phyloP scores from a whole-genome alignment of 257 asterid genomes.

The Capsicum rhomboideum region DNA sequence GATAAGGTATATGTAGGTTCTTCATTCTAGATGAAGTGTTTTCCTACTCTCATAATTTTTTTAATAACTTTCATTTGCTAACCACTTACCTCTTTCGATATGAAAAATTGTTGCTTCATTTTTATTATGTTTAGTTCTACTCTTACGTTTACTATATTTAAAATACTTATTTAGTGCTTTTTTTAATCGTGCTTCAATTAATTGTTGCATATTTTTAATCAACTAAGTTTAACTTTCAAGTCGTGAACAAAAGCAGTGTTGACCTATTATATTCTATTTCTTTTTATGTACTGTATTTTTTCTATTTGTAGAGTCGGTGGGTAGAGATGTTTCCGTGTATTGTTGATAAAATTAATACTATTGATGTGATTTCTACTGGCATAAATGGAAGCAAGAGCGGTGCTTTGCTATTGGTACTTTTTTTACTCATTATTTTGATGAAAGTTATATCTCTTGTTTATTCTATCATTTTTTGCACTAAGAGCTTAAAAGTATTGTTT shows the following conservation, averaged over 20 bases:
- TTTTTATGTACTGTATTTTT: background rate
- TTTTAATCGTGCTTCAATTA: background rate
- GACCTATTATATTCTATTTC: background rate
- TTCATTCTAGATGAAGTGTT: background rate
- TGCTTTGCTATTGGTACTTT: constrained; percentile 60
- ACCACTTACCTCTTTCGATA: background rate
- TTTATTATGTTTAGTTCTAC: background rate
- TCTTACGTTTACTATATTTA: background rate
- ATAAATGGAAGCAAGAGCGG: constrained; percentile 68
- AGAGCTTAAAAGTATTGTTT: background rate
- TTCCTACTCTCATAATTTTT: background rate
- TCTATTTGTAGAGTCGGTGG: constrained; percentile 34
- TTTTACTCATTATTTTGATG: background rate
- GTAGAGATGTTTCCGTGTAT: constrained; percentile 61
- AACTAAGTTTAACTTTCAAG: background rate
- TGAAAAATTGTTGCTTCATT: too few species aligned
- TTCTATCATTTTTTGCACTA: background rate
- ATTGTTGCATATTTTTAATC: background rate
- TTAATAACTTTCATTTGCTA: background rate
- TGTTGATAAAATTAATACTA: constrained; percentile 41
- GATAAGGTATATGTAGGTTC: constrained; percentile 49
- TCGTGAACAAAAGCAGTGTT: background rate
- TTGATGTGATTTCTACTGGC: constrained; percentile 53
- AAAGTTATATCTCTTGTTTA: background rate
- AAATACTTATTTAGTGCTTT: background rate